Conservation (phyloP, 495 filamentous ascomycete genomes). For the Evansstolkia leycettana region DNA sequence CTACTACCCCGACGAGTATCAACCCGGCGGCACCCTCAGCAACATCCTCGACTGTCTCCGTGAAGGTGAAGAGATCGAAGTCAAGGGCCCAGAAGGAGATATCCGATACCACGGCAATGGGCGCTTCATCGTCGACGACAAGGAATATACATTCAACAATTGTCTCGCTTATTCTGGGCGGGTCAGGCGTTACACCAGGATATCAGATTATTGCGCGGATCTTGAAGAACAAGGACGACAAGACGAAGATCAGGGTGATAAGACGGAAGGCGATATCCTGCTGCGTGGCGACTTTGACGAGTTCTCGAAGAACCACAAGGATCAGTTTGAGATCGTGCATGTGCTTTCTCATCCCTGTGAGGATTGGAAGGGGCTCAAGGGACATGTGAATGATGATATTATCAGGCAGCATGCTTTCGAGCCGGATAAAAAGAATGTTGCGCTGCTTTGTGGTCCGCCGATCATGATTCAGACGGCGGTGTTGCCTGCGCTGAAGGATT, state of each 20-base stretch:
- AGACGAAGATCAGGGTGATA: slow-evolving; percentile 17
- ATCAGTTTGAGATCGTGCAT: slow-evolving; percentile 20
- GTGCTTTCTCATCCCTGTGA: slow-evolving; percentile 17
- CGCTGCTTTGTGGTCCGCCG: slow-evolving; percentile 21
- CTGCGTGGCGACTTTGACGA: slow-evolving; percentile 25
- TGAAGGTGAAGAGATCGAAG: slow-evolving; percentile 24
- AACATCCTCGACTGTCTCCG: slow-evolving; percentile 26
- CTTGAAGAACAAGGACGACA: slow-evolving; percentile 6
- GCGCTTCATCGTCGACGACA: slow-evolving; percentile 11
- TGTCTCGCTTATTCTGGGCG: slow-evolving; percentile 6
- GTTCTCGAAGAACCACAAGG: slow-evolving; percentile 12
- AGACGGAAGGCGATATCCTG: slow-evolving; percentile 22
- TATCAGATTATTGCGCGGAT: slow-evolving; percentile 20
- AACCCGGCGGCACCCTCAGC: slow-evolving; percentile 25
- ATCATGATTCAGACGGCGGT: slow-evolving; percentile 23
- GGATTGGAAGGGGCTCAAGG: slow-evolving; percentile 18
- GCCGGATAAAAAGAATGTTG: slow-evolving; percentile 11
- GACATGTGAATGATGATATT: slow-evolving; percentile 15
- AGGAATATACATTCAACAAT: slow-evolving; percentile 3
- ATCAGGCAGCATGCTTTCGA: slow-evolving; percentile 16
- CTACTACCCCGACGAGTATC: slow-evolving; percentile 17
- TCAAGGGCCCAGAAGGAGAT: slow-evolving; percentile 32
- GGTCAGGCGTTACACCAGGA: slow-evolving; percentile 17
- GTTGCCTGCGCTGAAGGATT: slow-evolving; percentile 16
- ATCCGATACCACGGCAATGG: slow-evolving; percentile 22